These are phyloP conservation scores for Dalbergia cultrata DNA, from an alignment of 306 rosid genomes.

Conservation along the genomic window DNA sequence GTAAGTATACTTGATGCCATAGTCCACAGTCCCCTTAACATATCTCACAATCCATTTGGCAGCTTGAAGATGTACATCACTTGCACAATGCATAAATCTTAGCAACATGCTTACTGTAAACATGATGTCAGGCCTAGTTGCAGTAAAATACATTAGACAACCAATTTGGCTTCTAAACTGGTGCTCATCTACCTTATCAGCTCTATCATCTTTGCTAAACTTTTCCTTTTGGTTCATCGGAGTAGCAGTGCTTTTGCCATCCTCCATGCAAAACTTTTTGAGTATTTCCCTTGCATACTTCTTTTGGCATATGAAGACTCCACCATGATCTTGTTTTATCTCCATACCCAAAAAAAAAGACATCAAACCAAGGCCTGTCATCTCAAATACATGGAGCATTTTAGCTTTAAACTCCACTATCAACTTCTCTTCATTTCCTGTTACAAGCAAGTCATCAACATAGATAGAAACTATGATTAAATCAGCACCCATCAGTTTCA, in stretches of 20 bases:
- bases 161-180: neutral
- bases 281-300: neutral
- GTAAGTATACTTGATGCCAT: neutral
- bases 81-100: neutral
- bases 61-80: conserved; percentile 2
- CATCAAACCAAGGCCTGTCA: neutral
- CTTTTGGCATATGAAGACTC: neutral
- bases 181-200: neutral
- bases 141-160: neutral
- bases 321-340: neutral
- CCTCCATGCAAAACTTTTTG: neutral
- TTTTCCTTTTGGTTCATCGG: neutral
- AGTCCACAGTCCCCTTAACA: neutral
- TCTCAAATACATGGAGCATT: neutral
- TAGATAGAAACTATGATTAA: neutral
- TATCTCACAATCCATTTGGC: neutral
- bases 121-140: neutral
- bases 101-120: neutral
- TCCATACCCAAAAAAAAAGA: neutral
- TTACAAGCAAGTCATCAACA: neutral
- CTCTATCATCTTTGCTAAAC: neutral
- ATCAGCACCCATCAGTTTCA: neutral
- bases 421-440: neutral
- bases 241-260: neutral
- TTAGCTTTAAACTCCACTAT: neutral